Conservation (phyloP, 225 moss, liverwort and hornwort species). For the Rhytidiadelphus loreus region DNA sequence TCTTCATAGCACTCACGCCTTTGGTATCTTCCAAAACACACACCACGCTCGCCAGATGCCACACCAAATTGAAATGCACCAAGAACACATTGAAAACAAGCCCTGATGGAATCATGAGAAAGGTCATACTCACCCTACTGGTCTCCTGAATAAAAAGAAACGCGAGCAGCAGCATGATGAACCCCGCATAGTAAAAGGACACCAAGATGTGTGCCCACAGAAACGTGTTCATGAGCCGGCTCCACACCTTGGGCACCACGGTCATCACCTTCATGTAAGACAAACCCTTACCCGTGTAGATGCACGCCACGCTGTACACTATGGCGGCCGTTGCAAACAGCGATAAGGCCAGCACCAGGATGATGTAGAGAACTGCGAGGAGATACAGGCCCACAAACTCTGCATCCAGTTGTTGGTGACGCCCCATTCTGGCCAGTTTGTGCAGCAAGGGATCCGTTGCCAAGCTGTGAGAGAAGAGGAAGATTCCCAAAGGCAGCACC, state of each 20-base stretch:
- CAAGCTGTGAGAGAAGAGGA: slow-evolving; percentile 53
- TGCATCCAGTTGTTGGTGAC: slow-evolving; percentile 33
- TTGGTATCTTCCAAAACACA: slow-evolving; percentile 72
- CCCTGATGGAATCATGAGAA: neutral
- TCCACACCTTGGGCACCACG: slow-evolving; percentile 82
- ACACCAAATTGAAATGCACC: slow-evolving; percentile 55
- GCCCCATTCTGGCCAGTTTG: slow-evolving; percentile 36
- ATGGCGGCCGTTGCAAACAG: slow-evolving; percentile 73
- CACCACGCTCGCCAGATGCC: slow-evolving; percentile 72
- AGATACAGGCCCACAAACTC: slow-evolving; percentile 34
- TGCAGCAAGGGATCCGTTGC: slow-evolving; percentile 42
- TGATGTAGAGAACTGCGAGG: slow-evolving; percentile 35
- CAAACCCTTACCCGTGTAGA: slow-evolving; percentile 80
- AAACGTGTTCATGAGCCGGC: slow-evolving; percentile 71
- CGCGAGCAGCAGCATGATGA: slow-evolving; percentile 15
- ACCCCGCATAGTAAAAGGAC: slow-evolving; percentile 42
- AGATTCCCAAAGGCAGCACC: slow-evolving; percentile 63
- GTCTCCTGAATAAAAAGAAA: slow-evolving; percentile 5
- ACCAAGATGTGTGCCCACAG: slow-evolving; percentile 61
- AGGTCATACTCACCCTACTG: slow-evolving; percentile 6
- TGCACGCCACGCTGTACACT: slow-evolving; percentile 79
- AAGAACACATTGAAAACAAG: slow-evolving; percentile 20
- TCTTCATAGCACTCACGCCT: slow-evolving; percentile 70
- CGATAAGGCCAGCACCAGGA: slow-evolving; percentile 59
- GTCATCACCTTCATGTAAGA: slow-evolving; percentile 68